A percentile compares a stretch with the other conserved stretches of the same genome.
Evolutionary conservation across 2,329 filamentous ascomycete genomes (phyloP).

Genomic region (Calonectria montana): DNA sequence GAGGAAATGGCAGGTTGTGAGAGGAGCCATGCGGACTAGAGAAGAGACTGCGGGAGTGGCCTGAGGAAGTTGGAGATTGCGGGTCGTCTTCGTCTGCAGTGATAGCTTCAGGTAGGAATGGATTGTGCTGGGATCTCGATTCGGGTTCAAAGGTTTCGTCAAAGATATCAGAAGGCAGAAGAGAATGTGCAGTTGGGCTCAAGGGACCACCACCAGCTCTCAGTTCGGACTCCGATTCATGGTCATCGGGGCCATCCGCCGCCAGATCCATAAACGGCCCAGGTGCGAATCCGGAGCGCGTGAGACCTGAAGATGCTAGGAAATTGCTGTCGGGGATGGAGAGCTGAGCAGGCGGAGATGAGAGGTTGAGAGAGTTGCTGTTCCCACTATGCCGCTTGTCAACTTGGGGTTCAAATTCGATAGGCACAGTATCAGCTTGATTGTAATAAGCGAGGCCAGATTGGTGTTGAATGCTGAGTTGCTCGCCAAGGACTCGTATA

Average conservation of each 20-base stretch:
- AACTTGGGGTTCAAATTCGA: conserved; percentile 60
- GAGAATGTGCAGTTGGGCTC: conserved; percentile 79
- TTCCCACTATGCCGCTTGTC: conserved; percentile 61
- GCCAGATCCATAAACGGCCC: conserved; percentile 65
- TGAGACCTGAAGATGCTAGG: conserved; percentile 65
- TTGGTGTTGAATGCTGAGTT: conserved; percentile 58
- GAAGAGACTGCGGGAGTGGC: conserved; percentile 65
- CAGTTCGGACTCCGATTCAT: conserved; percentile 71
- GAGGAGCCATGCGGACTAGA: conserved; percentile 73
- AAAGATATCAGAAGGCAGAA: conserved; percentile 76
- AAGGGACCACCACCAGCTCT: conserved; percentile 75
- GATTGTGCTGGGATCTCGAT: conserved; percentile 44
- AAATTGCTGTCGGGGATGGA: conserved; percentile 55
- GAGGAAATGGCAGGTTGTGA: conserved; percentile 67
- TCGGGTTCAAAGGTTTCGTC: conserved; percentile 71
- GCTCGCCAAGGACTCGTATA: conserved; percentile 58
- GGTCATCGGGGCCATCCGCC: conserved; percentile 50
- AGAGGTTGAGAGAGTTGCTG: conserved; percentile 57
- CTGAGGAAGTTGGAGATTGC: conserved; percentile 72
- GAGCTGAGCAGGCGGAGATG: conserved; percentile 53
- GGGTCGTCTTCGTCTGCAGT: conserved; percentile 55
- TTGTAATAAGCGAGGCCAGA: conserved; percentile 57
- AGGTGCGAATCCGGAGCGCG: conserved; percentile 62
- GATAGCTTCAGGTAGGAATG: conserved; percentile 46
- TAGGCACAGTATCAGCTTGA: conserved; percentile 56